Evolutionary conservation across 495 filamentous ascomycete genomes (phyloP).

Genomic region (Penicillium longicatenatum): DNA sequence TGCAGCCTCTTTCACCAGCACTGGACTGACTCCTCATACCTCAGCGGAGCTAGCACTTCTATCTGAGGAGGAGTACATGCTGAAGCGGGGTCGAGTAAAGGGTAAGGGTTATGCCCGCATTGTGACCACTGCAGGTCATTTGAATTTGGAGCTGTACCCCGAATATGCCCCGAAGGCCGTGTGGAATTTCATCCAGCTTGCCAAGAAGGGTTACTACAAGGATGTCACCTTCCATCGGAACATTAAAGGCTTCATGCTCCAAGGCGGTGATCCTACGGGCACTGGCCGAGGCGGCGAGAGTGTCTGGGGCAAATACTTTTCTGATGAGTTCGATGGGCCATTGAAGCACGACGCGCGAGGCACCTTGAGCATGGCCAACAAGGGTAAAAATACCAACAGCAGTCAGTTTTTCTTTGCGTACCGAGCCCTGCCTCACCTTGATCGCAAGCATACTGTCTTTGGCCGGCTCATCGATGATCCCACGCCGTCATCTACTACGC

Average conservation of each 20-base stretch:
- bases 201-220: conserved; percentile 88
- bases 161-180: conserved; percentile 90
- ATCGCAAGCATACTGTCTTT: conserved; percentile 96
- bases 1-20: conserved; percentile 93
- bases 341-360: conserved; percentile 77
- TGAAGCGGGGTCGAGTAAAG: conserved; percentile 84
- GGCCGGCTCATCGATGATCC: conserved; percentile 78
- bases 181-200: conserved; percentile 92
- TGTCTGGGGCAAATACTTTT: conserved; percentile 88
- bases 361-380: conserved; percentile 93
- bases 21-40: conserved; percentile 89
- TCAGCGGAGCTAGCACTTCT: conserved; percentile 80
- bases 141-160: conserved; percentile 88
- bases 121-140: conserved; percentile 75
- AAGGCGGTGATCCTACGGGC: conserved; percentile 72
- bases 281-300: conserved; percentile 85
- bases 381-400: conserved; percentile 95
- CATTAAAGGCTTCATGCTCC: conserved; percentile 96
- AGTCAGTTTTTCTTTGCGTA: conserved; percentile 96
- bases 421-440: conserved; percentile 76
- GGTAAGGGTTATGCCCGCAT: conserved; percentile 87
- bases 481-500: conserved; percentile 57
- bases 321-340: conserved; percentile 91
- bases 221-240: conserved; percentile 84
- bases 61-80: conserved; percentile 93